Conservation (phyloP, 192 early-diverging fungal species). For the Physocladia obscura region DNA sequence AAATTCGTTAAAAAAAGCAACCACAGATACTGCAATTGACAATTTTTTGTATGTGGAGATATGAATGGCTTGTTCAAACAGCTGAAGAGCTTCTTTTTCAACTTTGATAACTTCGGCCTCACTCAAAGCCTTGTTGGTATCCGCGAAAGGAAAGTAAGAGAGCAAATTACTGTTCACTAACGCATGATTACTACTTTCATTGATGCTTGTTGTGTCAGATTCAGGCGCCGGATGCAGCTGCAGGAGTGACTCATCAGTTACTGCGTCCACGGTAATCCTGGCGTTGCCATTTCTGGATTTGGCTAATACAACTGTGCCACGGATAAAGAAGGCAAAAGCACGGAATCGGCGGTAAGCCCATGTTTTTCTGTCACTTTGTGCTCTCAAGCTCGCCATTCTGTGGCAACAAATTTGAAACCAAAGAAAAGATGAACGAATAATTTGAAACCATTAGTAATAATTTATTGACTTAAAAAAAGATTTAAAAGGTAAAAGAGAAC, state of each 20-base stretch:
- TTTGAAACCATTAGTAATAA: no score
- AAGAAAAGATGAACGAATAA: no score
- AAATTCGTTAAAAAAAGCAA: slow-evolving; percentile 45
- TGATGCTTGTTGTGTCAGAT: background rate
- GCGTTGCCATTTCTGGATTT: background rate
- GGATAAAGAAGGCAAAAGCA: slow-evolving; percentile 1
- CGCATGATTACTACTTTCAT: no score
- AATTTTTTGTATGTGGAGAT: slow-evolving; percentile 5
- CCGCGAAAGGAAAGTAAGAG: background rate
- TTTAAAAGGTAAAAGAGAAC: no score
- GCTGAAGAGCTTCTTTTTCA: background rate
- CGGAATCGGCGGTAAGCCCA: slow-evolving; percentile 11
- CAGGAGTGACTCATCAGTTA: background rate
- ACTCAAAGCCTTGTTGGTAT: background rate
- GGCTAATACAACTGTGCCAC: background rate
- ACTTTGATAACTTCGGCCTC: background rate
- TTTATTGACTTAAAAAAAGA: no score
- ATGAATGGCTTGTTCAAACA: slow-evolving; percentile 19
- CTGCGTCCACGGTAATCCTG: background rate
- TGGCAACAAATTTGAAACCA: no score
- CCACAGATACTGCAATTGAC: slow-evolving; percentile 25
- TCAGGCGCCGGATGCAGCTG: background rate
- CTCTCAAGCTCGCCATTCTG: no score
- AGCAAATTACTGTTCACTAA: slow-evolving; percentile 1
- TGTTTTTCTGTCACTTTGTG: no score